phyloP scores from a whole-genome alignment of 169 alveolate species.

The Eimeria necatrix region DNA sequence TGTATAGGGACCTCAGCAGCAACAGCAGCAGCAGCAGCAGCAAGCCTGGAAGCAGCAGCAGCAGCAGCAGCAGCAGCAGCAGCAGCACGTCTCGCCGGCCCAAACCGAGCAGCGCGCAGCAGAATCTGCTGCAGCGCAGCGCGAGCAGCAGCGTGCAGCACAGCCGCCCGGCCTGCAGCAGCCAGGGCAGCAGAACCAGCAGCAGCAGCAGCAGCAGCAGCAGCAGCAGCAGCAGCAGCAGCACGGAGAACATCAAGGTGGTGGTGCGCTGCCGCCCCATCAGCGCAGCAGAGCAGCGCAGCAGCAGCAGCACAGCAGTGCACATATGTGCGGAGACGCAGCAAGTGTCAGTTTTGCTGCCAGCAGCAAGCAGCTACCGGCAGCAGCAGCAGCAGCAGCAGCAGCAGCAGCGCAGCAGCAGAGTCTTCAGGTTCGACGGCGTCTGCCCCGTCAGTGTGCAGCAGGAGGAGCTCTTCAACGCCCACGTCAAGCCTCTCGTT shows the following conservation, averaged over 20 bases:
- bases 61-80: constrained; percentile 13
- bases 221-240: constrained; percentile 43
- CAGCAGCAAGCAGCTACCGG: constrained; percentile 13
- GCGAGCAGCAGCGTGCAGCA: constrained; percentile 35
- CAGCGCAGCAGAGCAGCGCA: constrained; percentile 61
- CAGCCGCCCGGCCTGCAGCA: constrained; percentile 29
- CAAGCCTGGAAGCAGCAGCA: background rate
- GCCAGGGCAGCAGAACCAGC: constrained; percentile 10
- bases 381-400: constrained; percentile 54
- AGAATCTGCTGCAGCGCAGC: constrained; percentile 8
- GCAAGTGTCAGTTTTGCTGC: constrained; percentile 45
- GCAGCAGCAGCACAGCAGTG: constrained; percentile 37
- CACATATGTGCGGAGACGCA: constrained; percentile 26
- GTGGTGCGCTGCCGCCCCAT: constrained; percentile 71
- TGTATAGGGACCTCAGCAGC: constrained; percentile 10
- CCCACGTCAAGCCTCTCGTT: constrained; percentile 91
- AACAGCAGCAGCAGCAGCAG: background rate
- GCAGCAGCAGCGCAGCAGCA: constrained; percentile 69
- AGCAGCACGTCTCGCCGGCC: background rate
- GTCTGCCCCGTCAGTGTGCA: constrained; percentile 85
- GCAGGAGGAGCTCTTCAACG: constrained; percentile 83
- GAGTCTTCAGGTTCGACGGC: constrained; percentile 87
- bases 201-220: constrained; percentile 31
- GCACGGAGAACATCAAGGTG: constrained; percentile 62
- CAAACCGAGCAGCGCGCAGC: background rate